Evolutionary conservation across 108 stramenopile species (phyloP).

Genomic region (Fistulifera pelliculosa): DNA sequence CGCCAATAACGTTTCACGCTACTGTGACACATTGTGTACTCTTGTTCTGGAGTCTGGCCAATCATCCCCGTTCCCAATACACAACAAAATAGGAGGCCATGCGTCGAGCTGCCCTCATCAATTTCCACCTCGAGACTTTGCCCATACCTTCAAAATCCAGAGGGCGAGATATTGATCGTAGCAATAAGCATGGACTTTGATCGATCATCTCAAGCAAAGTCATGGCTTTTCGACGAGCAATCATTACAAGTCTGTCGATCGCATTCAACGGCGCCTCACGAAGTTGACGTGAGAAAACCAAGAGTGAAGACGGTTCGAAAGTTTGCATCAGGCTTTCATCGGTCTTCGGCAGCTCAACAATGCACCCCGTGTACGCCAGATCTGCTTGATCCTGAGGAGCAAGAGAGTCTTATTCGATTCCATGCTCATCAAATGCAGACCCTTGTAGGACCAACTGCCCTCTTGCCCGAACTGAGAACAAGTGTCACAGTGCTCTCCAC

Average conservation of each 20-base stretch:
- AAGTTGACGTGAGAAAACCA: neutral
- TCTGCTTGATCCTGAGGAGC: slow-evolving; percentile 32
- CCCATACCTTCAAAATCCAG: too few relatives aligned
- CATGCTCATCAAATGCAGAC: slow-evolving; percentile 63
- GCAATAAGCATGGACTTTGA: slow-evolving; percentile 30
- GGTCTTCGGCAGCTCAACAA: neutral
- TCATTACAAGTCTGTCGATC: slow-evolving; percentile 29
- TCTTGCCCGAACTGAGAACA: slow-evolving; percentile 36
- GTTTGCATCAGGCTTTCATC: slow-evolving; percentile 34
- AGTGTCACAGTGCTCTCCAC: slow-evolving; percentile 56
- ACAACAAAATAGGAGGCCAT: too few relatives aligned
- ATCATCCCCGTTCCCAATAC: too few relatives aligned
- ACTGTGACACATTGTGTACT: too few relatives aligned
- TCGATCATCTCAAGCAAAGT: slow-evolving; percentile 32
- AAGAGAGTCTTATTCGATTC: slow-evolving; percentile 52
- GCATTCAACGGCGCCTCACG: neutral
- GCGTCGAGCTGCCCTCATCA: too few relatives aligned
- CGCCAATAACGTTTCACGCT: too few relatives aligned
- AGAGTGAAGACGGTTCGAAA: slow-evolving; percentile 14
- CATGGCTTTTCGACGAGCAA: slow-evolving; percentile 31
- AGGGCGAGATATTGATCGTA: too few relatives aligned
- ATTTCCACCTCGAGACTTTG: too few relatives aligned
- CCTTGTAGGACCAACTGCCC: slow-evolving; percentile 62
- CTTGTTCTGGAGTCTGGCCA: too few relatives aligned
- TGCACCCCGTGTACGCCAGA: neutral